Conservation (phyloP, 192 early-diverging fungal species). For the Coemansia sp. region DNA sequence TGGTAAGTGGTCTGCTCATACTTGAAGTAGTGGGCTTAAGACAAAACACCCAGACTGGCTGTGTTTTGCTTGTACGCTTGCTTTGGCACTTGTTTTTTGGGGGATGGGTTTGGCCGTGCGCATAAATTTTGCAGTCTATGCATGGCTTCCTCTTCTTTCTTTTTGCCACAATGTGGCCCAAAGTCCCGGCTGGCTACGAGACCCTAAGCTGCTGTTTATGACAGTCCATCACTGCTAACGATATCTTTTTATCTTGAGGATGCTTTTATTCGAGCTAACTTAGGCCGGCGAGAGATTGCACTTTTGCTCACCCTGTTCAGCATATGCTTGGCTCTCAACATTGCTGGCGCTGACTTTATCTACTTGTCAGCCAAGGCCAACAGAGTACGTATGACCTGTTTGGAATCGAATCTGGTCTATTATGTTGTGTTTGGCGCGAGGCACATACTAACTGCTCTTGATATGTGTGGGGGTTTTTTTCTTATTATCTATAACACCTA, state of each 20-base stretch:
- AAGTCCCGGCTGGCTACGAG: background rate
- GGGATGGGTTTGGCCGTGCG: background rate
- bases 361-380: constrained; percentile 27
- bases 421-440: background rate
- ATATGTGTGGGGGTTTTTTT: background rate
- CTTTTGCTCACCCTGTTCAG: constrained; percentile 41
- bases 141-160: background rate
- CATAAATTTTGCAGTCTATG: background rate
- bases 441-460: background rate
- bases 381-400: constrained; percentile 24
- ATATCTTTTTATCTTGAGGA: background rate
- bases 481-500: background rate
- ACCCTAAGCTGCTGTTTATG: background rate
- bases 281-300: constrained; percentile 57
- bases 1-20: constrained; percentile 34
- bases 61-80: background rate
- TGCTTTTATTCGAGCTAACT: background rate
- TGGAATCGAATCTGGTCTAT: background rate
- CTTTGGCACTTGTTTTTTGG: background rate
- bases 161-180: background rate
- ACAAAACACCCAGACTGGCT: background rate
- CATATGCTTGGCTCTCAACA: constrained; percentile 42
- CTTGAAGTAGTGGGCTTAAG: background rate
- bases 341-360: constrained; percentile 44
- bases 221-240: background rate